phyloP scores from a whole-genome alignment of 129 eudicot species.

The Glebionis coronaria region DNA sequence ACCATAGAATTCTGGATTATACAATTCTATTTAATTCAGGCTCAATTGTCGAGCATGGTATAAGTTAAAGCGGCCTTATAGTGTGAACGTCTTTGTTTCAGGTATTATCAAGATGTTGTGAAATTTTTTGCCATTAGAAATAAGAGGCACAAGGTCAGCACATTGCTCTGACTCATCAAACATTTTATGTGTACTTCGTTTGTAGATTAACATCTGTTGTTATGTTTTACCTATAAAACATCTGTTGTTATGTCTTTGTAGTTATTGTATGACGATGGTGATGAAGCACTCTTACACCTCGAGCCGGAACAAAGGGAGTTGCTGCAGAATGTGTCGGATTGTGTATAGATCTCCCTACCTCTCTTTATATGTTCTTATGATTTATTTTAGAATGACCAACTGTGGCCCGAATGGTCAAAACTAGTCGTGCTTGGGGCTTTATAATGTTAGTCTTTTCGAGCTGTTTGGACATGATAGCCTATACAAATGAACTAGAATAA shows the following conservation, averaged over 20 bases:
- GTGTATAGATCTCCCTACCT: background rate
- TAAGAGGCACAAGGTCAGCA: conserved; percentile 25
- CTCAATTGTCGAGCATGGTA: conserved; percentile 23
- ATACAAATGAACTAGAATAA: background rate
- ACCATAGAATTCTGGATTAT: too few relatives aligned
- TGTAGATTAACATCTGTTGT: background rate
- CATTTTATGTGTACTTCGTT: background rate
- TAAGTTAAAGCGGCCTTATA: conserved; percentile 33
- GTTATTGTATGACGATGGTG: conserved; percentile 6
- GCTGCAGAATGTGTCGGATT: background rate
- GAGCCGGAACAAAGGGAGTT: background rate
- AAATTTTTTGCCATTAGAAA: conserved; percentile 17
- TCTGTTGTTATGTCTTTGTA: too few relatives aligned
- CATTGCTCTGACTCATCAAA: too few relatives aligned
- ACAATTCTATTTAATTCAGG: conserved; percentile 21
- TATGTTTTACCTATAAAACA: too few relatives aligned
- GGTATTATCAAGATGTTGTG: conserved; percentile 30
- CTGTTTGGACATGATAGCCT: background rate
- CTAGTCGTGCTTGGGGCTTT: background rate
- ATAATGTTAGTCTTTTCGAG: background rate
- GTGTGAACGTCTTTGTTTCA: conserved; percentile 3
- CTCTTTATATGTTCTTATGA: background rate
- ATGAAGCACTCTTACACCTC: background rate
- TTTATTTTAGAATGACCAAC: background rate
- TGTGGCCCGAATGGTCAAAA: background rate